Percentiles rank a stretch among this genome's conserved stretches.
Evolutionary conservation across 768 basidiomycete species (phyloP).

Genomic region (Mycena filopes): DNA sequence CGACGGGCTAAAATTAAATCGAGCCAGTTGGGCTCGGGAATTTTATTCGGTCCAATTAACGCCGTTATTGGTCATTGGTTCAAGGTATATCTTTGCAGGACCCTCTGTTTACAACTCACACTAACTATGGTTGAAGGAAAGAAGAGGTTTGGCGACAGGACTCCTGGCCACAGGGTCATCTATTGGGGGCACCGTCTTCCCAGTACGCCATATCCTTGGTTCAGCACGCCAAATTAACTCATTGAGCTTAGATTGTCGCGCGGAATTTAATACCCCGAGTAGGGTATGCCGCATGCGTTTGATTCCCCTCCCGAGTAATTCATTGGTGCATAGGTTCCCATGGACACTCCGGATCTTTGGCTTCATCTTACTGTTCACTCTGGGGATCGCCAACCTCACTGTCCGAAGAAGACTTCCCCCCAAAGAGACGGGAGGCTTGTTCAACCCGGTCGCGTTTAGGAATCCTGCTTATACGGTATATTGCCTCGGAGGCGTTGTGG

Average conservation of each 20-base stretch:
- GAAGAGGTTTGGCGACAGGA: constrained; percentile 64
- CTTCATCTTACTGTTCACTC: constrained; percentile 60
- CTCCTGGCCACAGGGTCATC: constrained; percentile 66
- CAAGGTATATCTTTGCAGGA: too few relatives aligned
- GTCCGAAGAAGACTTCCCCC: constrained; percentile 64
- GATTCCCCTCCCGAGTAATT: not conserved
- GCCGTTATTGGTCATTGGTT: constrained; percentile 75
- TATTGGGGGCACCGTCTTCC: constrained; percentile 71
- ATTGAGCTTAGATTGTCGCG: constrained; percentile 49
- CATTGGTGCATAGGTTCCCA: constrained; percentile 57
- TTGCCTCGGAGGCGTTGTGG: constrained; percentile 62
- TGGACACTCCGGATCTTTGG: constrained; percentile 78
- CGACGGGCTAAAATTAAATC: constrained; percentile 25
- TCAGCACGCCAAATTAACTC: not conserved
- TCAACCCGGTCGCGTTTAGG: constrained; percentile 55
- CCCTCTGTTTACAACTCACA: too few relatives aligned
- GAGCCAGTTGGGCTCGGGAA: constrained; percentile 46
- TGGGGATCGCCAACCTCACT: constrained; percentile 61
- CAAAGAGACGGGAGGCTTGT: constrained; percentile 61
- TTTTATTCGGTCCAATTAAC: constrained; percentile 62
- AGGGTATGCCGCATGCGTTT: constrained; percentile 49
- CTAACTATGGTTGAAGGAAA: constrained; percentile 76
- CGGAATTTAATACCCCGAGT: constrained; percentile 62
- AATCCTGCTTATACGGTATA: constrained; percentile 64
- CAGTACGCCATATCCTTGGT: constrained; percentile 33